phyloP scores from a whole-genome alignment of 179 eudicot genomes.

The Spinacia oleracea region DNA sequence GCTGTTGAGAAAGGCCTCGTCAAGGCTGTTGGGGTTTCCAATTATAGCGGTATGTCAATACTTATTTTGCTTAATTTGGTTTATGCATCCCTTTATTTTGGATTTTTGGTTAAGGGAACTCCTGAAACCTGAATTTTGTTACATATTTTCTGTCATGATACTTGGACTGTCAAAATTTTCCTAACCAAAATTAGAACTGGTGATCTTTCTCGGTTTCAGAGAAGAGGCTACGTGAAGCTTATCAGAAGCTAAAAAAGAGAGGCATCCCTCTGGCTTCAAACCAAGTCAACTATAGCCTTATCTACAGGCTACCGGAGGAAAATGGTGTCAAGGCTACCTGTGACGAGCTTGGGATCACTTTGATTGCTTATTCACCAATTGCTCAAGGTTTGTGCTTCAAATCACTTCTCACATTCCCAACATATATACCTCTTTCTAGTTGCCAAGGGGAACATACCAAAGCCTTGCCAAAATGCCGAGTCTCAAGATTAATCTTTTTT shows the following conservation, averaged over 20 bases:
- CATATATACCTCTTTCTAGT: background rate
- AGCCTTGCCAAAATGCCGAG: background rate
- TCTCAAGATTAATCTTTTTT: background rate
- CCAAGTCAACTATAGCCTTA: conserved; percentile 97
- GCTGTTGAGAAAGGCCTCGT: conserved; percentile 96
- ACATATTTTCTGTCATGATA: background rate
- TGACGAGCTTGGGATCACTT: conserved; percentile 89
- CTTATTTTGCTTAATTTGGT: background rate
- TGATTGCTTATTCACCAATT: conserved; percentile 92
- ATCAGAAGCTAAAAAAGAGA: conserved; percentile 67
- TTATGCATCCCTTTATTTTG: background rate
- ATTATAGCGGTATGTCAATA: conserved; percentile 64
- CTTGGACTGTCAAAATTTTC: background rate
- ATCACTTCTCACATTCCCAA: background rate
- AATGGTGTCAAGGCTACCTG: conserved; percentile 95
- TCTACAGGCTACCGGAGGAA: conserved; percentile 81
- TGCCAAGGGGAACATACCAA: background rate
- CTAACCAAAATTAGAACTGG: background rate
- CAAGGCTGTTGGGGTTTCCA: conserved; percentile 96
- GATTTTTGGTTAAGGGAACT: background rate
- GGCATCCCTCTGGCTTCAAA: conserved; percentile 93
- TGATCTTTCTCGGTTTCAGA: conserved; percentile 37
- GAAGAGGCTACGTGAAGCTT: conserved; percentile 78
- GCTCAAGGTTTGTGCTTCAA: conserved; percentile 67
- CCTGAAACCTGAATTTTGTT: background rate